Evolutionary conservation across 2,329 filamentous ascomycete species (phyloP).

Genomic region (Mariannaea elegans): DNA sequence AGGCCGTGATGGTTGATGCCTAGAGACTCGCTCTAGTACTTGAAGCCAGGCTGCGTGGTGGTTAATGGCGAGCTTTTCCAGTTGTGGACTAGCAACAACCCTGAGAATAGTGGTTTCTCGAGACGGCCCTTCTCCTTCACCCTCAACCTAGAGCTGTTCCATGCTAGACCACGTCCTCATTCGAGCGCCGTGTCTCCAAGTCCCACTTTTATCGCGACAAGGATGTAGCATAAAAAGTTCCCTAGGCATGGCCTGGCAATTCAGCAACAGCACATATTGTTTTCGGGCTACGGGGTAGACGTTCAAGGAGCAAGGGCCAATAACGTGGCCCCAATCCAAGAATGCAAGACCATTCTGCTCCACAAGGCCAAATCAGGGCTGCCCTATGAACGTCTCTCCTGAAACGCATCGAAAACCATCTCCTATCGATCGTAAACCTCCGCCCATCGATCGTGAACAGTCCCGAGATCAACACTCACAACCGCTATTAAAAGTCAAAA

Average conservation of each 20-base stretch:
- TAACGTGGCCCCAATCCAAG: background rate
- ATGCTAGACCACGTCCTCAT: no score
- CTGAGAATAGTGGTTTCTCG: constrained; percentile 3
- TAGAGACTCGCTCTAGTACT: background rate
- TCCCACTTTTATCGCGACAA: background rate
- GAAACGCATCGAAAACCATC: constrained; percentile 23
- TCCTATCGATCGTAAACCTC: constrained; percentile 22
- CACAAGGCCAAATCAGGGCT: constrained; percentile 4
- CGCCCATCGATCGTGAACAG: constrained; percentile 19
- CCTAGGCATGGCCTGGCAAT: background rate
- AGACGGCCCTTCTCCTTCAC: background rate
- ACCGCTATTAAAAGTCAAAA: background rate
- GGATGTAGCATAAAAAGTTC: background rate
- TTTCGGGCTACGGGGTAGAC: no score
- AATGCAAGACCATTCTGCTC: background rate
- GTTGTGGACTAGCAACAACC: constrained; percentile 7
- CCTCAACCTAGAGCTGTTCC: background rate
- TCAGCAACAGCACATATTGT: background rate
- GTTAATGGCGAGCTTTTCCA: background rate
- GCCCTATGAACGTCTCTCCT: constrained; percentile 18
- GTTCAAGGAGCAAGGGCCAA: background rate
- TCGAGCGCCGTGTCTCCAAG: background rate
- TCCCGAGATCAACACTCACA: constrained; percentile 16
- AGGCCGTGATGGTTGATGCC: background rate
- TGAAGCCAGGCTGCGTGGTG: background rate